Base-by-base conservation (phyloP, 1,139 yeast genomes). In the Taphrina populina region DNA sequence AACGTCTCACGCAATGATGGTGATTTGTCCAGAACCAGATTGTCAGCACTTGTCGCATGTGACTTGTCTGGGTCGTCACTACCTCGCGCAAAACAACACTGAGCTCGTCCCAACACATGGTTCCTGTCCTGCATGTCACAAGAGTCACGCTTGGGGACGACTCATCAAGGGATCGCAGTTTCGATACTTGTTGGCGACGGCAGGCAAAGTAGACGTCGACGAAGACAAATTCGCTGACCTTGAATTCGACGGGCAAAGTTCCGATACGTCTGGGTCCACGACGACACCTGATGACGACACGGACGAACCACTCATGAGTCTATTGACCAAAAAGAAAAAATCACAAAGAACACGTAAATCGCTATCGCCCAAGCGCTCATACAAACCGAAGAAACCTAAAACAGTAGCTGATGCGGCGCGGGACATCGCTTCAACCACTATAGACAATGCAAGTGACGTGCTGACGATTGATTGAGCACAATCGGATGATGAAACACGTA, bases 151-250 rank as follows among this genome's bases (percentile, higher is more conserved):
- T 4, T 53, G 57, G 57, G 37, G 44, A 5, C n/a, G 26, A 5
- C 39, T 53, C 13, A 36, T 53, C 29, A 39, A 41, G 29, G 57
- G 52, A 6, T 44, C 47, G 5, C 43, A 41, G 20, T 41, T 43
- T 20, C 56, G 56, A 24, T 39, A 29, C 47, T 30, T 30, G 19
- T 29, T 43, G 27, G 17, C n/a, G 27, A 43, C 47, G 8, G 32
- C 17, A 30, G 47, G 47, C 13, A 29, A 24, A 6, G 47, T 43
- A 13, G 47, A 43, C 3, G 37, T 13, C 1, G 47, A 43, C n/a
- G 37, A 43, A 29, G 47, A 43, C 15, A 37, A 43, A 43, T 43
- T 43, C 13, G 47, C 47, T 19, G 37, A 43, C 11, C 19, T 43
- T 24, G 47, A 43, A 30, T 8, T 43, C 26, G 47, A 43, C 15